Evolutionary conservation across 2,329 filamentous ascomycete genomes (phyloP), one percentile per base, ranked within the genome.

Genomic region (Mollisia scopiformis): DNA sequence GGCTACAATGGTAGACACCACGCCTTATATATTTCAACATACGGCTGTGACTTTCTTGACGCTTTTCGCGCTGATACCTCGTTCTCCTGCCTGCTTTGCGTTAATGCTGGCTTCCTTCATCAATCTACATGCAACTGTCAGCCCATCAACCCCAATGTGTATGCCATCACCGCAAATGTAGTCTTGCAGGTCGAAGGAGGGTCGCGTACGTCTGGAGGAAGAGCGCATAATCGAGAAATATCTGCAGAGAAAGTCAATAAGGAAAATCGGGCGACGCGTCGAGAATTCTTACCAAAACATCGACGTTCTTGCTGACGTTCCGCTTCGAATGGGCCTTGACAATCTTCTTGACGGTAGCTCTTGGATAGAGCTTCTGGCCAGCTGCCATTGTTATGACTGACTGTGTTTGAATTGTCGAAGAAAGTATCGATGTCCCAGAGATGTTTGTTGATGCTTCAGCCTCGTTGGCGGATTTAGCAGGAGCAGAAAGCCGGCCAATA

Each of bases 281-380:
- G 57, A 46, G 39, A 51, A 54, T 49, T 69, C 84, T 62, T 77
- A 96, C 92, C 78, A 94, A 81, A 60, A 96, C 87, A 76, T 97
- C 93, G 30, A 88, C 90, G 75, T 95, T 93, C 76, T 92, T 95
- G 79, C 88, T 92, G 65, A 96, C 76, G 66, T 84, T 89, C 73
- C 88, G 87, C 65, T 91, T 89, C 8, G 92, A 90, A 75, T 96
- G 92, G 19, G 92, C 92, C 77, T 96, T 97, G 71, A 96, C 83
- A 62, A 96, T 94, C 76, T 93, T 93, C 76, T 93, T 95, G 69
- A 97, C 82, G 0, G 91, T 95, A 19, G 86, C 88, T 64, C 93
- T 88, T 11, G 93, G 93, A 71, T 96, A 97, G 14, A 91, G 81
- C 69, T 92, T 94, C 72, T 89, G 88, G 23, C 86, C 81, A 13